Evolutionary conservation across 352 stramenopile genomes (phyloP).

Genomic region (Pythium dissotocum): DNA sequence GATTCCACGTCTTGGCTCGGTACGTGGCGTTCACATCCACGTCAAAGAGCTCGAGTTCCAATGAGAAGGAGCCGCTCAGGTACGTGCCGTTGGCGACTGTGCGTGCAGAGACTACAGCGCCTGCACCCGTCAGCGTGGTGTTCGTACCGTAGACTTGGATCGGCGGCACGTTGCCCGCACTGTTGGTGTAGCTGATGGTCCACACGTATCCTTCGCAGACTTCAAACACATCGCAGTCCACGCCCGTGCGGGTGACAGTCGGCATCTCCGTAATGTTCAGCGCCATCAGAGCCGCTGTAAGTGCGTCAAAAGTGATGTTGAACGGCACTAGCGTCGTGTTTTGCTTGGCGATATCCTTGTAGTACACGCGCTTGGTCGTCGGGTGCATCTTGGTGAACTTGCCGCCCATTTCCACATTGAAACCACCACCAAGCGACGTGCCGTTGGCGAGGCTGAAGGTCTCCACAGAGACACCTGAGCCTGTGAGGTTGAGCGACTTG

Average conservation of each 20-base stretch:
- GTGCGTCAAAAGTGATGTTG: conserved; percentile 30
- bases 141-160: conserved; percentile 44
- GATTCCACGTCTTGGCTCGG: conserved; percentile 53
- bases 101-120: conserved; percentile 28
- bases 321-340: conserved; percentile 51
- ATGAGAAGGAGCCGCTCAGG: conserved; percentile 56
- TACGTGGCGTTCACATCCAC: conserved; percentile 38
- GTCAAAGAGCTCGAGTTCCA: conserved; percentile 57
- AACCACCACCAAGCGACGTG: conserved; percentile 49
- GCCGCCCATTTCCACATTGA: conserved; percentile 56
- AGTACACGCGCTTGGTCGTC: conserved; percentile 45
- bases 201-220: conserved; percentile 73
- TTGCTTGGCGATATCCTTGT: conserved; percentile 32
- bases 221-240: conserved; percentile 58
- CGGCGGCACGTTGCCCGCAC: conserved; percentile 58
- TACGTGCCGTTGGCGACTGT: conserved; percentile 79
- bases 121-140: conserved; percentile 33
- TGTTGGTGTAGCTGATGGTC: conserved; percentile 64
- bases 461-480: conserved; percentile 35
- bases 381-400: conserved; percentile 53
- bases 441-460: conserved; percentile 46
- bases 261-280: conserved; percentile 46
- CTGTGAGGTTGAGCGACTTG: conserved; percentile 56
- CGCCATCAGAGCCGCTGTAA: conserved; percentile 40
- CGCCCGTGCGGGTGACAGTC: conserved; percentile 34